A percentile compares a stretch with the other conserved stretches of the same genome.
phyloP scores from a whole-genome alignment of 2,329 filamentous ascomycete genomes.

The Diaporthe ilicicola region DNA sequence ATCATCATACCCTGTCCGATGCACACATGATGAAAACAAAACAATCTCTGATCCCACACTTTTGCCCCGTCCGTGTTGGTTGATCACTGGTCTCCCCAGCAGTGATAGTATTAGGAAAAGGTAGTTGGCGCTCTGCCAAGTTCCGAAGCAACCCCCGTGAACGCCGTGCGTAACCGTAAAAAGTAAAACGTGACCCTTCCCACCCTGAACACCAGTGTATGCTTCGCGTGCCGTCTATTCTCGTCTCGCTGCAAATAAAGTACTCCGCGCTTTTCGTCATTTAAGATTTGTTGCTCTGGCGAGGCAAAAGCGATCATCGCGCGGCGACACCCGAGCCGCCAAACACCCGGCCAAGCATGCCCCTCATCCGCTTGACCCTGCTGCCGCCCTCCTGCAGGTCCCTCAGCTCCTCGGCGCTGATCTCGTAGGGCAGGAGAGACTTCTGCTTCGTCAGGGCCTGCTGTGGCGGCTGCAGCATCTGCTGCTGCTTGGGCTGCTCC shows the following conservation, averaged over 20 bases:
- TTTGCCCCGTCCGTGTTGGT: slow-evolving; percentile 7
- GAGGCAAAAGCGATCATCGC: slow-evolving; percentile 40
- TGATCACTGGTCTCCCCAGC: slow-evolving; percentile 22
- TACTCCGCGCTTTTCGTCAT: slow-evolving; percentile 12
- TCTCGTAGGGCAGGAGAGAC: slow-evolving; percentile 62
- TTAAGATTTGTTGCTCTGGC: background rate
- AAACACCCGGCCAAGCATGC: slow-evolving; percentile 64
- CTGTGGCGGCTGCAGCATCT: slow-evolving; percentile 33
- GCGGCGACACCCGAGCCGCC: slow-evolving; percentile 51
- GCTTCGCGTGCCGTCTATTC: slow-evolving; percentile 22
- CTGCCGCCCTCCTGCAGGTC: slow-evolving; percentile 58
- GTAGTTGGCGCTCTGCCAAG: slow-evolving; percentile 5
- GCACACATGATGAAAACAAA: background rate
- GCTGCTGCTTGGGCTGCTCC: slow-evolving; percentile 40
- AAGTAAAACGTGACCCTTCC: background rate
- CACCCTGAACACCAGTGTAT: slow-evolving; percentile 21
- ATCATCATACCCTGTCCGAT: background rate
- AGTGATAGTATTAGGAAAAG: slow-evolving; percentile 20
- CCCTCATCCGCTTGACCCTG: slow-evolving; percentile 54
- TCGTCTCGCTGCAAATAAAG: background rate
- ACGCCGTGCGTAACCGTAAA: slow-evolving; percentile 16
- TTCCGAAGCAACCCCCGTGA: background rate
- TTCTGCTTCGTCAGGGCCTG: slow-evolving; percentile 35
- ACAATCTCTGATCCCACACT: slow-evolving; percentile 14
- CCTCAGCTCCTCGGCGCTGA: slow-evolving; percentile 60